phyloP scores from a whole-genome alignment of 108 stramenopile genomes.

The Skeletonema menzelii region DNA sequence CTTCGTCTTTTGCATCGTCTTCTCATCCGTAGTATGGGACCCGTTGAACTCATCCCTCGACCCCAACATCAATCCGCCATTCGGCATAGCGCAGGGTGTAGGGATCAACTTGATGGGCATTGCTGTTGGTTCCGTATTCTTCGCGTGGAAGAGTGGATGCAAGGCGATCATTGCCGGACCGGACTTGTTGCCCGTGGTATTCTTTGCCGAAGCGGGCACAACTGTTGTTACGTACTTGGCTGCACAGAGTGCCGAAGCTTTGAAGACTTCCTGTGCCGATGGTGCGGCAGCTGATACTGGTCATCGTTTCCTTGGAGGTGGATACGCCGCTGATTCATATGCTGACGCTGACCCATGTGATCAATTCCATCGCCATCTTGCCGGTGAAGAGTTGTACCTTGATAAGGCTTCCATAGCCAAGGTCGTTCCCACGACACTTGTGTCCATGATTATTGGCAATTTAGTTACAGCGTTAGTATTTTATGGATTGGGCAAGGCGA shows the following conservation, averaged over 20 bases:
- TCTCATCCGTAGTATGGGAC: too few relatives aligned
- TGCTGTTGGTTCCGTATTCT: conserved; percentile 4
- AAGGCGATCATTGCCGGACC: background rate
- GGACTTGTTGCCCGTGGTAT: background rate
- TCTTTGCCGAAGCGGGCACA: background rate
- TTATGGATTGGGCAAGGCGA: background rate
- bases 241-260: background rate
- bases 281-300: background rate
- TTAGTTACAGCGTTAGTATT: background rate
- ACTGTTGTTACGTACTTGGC: background rate
- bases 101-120: conserved; percentile 3
- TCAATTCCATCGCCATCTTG: background rate
- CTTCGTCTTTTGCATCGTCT: too few relatives aligned
- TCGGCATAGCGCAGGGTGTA: too few relatives aligned
- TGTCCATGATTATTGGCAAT: background rate
- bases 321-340: background rate
- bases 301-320: background rate
- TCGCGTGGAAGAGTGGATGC: conserved; percentile 9
- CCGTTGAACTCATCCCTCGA: too few relatives aligned
- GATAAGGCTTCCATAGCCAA: background rate
- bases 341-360: background rate
- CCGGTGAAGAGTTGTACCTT: background rate
- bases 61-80: too few relatives aligned
- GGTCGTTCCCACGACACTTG: background rate
- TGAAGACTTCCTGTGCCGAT: background rate